These are phyloP conservation scores for Boletus reticuloceps DNA, from an alignment of 768 basidiomycete species.

Conservation along the genomic window DNA sequence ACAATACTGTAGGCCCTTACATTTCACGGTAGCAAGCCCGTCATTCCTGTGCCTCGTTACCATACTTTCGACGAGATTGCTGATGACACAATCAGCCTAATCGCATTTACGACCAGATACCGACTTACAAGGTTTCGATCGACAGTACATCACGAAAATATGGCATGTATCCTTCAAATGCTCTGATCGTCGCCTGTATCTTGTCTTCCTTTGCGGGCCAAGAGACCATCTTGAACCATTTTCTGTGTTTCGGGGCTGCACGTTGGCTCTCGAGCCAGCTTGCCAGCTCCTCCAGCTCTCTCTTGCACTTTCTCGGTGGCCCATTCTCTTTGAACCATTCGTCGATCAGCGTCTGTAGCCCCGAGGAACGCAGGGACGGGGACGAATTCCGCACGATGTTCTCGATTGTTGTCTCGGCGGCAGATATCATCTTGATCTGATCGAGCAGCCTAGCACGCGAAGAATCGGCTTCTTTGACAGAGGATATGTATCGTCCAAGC, in stretches of 20 bases:
- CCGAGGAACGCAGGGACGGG: not conserved
- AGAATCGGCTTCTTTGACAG: not conserved
- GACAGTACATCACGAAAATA: not conserved
- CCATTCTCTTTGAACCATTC: not conserved
- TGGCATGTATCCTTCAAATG: not conserved
- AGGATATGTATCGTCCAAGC: not conserved
- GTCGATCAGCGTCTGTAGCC: not conserved
- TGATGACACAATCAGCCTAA: not conserved
- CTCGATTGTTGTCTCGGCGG: not conserved
- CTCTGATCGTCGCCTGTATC: not conserved
- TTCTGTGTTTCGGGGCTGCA: not conserved
- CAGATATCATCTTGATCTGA: not conserved
- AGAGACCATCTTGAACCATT: not conserved
- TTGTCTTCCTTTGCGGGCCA: not conserved
- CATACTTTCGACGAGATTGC: not conserved
- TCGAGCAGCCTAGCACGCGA: not conserved
- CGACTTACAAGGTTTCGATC: not conserved
- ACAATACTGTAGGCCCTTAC: not conserved
- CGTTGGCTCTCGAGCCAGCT: not conserved
- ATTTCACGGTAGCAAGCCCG: no score
- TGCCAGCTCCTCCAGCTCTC: not conserved
- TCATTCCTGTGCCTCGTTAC: not conserved
- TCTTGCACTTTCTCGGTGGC: not conserved
- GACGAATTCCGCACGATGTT: not conserved
- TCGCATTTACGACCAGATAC: not conserved